Percentiles rank a stretch among this genome's conserved stretches.
phyloP scores from a whole-genome alignment of 805 yeast species.

The Saccharomyces eubayanus region DNA sequence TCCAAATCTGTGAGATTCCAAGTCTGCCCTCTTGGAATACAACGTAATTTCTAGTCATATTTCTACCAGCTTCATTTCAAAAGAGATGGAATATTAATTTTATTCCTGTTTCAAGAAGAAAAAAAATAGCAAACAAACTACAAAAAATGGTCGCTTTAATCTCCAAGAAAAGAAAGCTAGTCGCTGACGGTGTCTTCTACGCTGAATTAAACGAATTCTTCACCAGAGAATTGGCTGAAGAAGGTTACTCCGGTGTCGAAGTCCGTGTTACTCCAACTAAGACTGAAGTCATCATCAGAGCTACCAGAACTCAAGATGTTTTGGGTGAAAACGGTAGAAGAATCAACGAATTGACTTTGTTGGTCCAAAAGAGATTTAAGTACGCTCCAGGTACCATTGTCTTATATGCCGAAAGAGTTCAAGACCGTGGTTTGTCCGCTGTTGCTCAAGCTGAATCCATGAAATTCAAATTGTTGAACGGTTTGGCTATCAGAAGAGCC shows the following conservation, averaged over 20 bases:
- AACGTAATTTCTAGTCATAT: background rate
- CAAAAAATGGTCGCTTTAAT: conserved; percentile 42
- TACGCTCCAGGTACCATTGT: conserved; percentile 87
- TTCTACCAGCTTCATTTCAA: background rate
- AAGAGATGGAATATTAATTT: background rate
- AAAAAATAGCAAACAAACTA: conserved; percentile 6
- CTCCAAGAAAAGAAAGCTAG: conserved; percentile 98
- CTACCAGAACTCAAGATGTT: conserved; percentile 97
- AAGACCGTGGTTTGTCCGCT: conserved; percentile 98
- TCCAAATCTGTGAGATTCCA: background rate
- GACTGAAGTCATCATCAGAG: conserved; percentile 97
- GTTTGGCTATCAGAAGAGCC: conserved; percentile 99
- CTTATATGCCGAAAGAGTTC: conserved; percentile 97
- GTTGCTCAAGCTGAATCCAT: conserved; percentile 99
- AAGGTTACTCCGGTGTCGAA: conserved; percentile 99
- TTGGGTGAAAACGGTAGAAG: conserved; percentile 99
- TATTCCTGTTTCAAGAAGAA: background rate
- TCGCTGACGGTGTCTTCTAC: conserved; percentile 99
- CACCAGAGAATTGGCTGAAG: conserved; percentile 99
- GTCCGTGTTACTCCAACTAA: conserved; percentile 97
- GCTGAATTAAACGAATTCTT: conserved; percentile 99
- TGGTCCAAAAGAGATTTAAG: conserved; percentile 98
- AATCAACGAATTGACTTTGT: conserved; percentile 95
- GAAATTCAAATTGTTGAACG: conserved; percentile 94
- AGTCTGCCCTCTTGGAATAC: background rate